phyloP scores from a whole-genome alignment of 306 rosid species.

The Sindora glabra region DNA sequence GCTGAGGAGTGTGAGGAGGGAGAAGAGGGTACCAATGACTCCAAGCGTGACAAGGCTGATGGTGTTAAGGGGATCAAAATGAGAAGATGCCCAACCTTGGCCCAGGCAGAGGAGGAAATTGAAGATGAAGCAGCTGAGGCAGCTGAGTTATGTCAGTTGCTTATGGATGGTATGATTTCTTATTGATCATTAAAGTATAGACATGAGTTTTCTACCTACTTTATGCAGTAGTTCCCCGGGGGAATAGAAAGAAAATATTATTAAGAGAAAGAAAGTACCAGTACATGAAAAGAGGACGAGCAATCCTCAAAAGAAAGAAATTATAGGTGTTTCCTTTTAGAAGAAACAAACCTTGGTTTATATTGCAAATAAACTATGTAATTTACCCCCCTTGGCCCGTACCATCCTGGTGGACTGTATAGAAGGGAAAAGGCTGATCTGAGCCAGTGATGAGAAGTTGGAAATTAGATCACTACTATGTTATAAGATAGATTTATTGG shows the following conservation, averaged over 20 bases:
- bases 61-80: conserved; percentile 86
- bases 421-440: background rate
- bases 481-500: too few species aligned
- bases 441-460: background rate
- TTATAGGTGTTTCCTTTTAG: too few species aligned
- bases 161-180: conserved; percentile 73
- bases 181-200: background rate
- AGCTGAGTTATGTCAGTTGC: conserved; percentile 75
- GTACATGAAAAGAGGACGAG: too few species aligned
- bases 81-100: conserved; percentile 74
- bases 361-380: too few species aligned
- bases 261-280: too few species aligned
- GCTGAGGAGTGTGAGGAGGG: conserved; percentile 94
- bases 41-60: conserved; percentile 71
- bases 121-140: conserved; percentile 97
- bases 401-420: too few species aligned
- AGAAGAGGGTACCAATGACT: conserved; percentile 53
- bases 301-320: too few species aligned
- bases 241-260: too few species aligned
- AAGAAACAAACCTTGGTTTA: too few species aligned
- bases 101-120: conserved; percentile 86
- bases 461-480: background rate
- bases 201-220: too few species aligned
- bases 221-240: too few species aligned
- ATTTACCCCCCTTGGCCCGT: too few species aligned